Evolutionary conservation across 2,329 filamentous ascomycete species (phyloP).

Genomic region (Pyrenophora tritici-repentis): DNA sequence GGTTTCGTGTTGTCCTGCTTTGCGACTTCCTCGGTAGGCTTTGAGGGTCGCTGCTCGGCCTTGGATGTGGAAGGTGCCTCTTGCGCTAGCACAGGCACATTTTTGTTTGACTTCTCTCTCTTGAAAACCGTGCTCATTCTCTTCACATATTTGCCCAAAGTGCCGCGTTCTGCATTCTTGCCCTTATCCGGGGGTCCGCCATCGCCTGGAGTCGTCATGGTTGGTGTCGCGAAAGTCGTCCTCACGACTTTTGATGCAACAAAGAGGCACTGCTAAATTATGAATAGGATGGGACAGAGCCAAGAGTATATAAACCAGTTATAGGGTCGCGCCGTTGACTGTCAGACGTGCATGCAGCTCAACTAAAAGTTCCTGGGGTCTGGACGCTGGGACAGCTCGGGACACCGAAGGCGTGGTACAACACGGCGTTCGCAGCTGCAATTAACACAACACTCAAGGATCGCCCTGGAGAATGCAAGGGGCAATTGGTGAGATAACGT

Average conservation of each 20-base stretch:
- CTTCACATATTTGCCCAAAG: constrained; percentile 48
- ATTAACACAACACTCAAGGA: constrained; percentile 20
- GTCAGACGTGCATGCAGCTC: constrained; percentile 34
- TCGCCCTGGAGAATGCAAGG: constrained; percentile 12
- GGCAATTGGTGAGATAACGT: constrained; percentile 5
- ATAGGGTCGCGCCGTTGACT: constrained; percentile 13
- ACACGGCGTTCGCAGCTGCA: neutral
- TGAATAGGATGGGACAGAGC: constrained; percentile 3
- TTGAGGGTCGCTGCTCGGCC: constrained; percentile 5
- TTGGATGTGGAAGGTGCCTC: constrained; percentile 15
- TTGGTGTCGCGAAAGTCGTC: neutral
- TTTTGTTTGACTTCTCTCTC: constrained; percentile 38
- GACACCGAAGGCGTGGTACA: constrained; percentile 19
- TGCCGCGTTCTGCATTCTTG: constrained; percentile 36
- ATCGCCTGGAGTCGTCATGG: constrained; percentile 36
- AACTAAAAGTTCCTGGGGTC: constrained; percentile 25
- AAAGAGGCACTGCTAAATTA: constrained; percentile 3
- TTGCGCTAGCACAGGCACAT: constrained; percentile 3
- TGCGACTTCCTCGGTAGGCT: constrained; percentile 1
- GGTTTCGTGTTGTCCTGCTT: constrained; percentile 6
- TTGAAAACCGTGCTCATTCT: constrained; percentile 48
- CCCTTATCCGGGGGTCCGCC: constrained; percentile 19
- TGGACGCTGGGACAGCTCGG: constrained; percentile 37
- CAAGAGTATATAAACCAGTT: constrained; percentile 3
- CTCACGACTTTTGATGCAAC: neutral